Evolutionary conservation across 495 filamentous ascomycete genomes (phyloP).

Genomic region (Tuber melanosporum): DNA sequence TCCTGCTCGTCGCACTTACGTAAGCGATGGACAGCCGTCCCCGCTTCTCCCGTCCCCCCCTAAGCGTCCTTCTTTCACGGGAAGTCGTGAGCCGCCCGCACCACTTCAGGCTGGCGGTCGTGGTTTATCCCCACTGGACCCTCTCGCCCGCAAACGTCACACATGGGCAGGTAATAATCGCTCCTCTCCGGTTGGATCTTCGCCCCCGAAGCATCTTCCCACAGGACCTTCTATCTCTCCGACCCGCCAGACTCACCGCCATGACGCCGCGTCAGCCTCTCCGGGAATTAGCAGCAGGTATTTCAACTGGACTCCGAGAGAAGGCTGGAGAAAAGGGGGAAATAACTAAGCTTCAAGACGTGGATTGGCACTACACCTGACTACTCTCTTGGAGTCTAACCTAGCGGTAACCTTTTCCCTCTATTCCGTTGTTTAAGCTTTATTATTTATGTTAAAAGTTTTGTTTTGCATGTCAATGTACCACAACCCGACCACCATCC

Average conservation of each 20-base stretch:
- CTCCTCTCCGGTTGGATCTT: not conserved
- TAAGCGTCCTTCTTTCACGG: not conserved
- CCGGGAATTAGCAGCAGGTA: not conserved
- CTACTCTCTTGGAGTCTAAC: not conserved
- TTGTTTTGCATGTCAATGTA: not conserved
- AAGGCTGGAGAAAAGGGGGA: not conserved
- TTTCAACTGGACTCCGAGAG: not conserved
- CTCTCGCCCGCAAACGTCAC: not conserved
- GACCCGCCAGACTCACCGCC: not conserved
- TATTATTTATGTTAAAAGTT: not conserved
- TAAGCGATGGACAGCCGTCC: not conserved
- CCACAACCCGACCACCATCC: not conserved
- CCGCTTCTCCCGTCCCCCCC: not conserved
- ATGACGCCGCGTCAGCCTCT: not conserved
- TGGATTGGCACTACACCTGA: not conserved
- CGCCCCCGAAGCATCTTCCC: not conserved
- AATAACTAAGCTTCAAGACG: not conserved
- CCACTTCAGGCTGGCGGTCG: not conserved
- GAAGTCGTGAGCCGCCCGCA: not conserved
- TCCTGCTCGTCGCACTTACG: not conserved
- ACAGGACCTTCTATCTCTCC: not conserved
- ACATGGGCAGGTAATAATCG: not conserved
- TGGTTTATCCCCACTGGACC: not conserved
- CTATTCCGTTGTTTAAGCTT: not conserved
- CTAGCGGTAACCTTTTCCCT: not conserved